phyloP scores from a whole-genome alignment of 768 basidiomycete species.

The Coprinopsis sp. region DNA sequence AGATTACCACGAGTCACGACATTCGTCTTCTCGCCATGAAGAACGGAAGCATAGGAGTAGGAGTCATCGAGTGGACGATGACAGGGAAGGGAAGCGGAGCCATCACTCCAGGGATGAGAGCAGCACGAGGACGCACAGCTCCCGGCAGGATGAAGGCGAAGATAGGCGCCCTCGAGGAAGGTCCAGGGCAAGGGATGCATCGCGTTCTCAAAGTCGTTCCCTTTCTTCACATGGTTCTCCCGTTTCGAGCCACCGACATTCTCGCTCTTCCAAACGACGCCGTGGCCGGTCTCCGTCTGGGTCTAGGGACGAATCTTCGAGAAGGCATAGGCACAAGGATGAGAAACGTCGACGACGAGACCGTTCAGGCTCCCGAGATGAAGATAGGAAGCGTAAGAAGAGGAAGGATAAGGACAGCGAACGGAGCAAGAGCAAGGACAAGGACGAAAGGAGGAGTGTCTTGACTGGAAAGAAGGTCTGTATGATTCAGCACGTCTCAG shows the following conservation, averaged over 20 bases:
- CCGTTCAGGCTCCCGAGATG: slow-evolving; percentile 14
- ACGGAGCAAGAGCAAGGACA: slow-evolving; percentile 21
- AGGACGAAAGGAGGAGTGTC: slow-evolving; percentile 46
- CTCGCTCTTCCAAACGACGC: too few species aligned
- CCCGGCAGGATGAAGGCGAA: too few species aligned
- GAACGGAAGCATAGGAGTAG: not conserved
- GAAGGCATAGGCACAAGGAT: not conserved
- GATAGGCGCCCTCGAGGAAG: too few species aligned
- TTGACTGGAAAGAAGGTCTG: slow-evolving; percentile 59
- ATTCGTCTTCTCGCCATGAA: not conserved
- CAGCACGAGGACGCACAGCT: not conserved
- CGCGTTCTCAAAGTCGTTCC: too few species aligned
- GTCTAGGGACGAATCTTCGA: not conserved
- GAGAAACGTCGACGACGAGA: slow-evolving; percentile 11
- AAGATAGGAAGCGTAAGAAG: slow-evolving; percentile 25
- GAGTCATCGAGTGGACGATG: not conserved
- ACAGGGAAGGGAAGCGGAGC: not conserved
- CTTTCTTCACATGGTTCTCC: too few species aligned
- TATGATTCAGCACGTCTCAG: not conserved
- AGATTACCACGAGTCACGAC: not conserved
- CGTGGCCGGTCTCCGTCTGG: not conserved
- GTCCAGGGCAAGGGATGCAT: too few species aligned
- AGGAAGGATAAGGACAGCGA: slow-evolving; percentile 26
- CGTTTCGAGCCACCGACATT: too few species aligned
- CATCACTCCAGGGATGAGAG: not conserved